Evolutionary conservation across 2,329 filamentous ascomycete genomes (phyloP), one percentile per base, ranked within the genome.

Genomic region (Ascochyta clinopodiicola): DNA sequence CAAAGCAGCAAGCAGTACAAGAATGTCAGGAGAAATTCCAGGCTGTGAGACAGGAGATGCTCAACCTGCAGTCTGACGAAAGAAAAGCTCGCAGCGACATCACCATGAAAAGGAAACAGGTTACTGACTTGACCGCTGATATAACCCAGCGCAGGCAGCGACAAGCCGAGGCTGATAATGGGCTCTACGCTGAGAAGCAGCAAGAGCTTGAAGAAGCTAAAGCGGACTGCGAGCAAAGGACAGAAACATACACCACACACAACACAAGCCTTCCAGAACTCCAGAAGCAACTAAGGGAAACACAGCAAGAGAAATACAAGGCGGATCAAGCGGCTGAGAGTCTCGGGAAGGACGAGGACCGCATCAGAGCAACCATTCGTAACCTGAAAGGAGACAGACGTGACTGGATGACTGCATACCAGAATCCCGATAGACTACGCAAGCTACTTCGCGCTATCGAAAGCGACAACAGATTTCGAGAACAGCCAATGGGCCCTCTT

Each of bases 401-500:
- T 1, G 82, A 86, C 44, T 82, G 82, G 44, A 84, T 85, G 39
- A 83, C 83, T 53, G 88, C 84, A 0, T 97, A 89, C 66, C 84
- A 87, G 37, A 72, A 75, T 1, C 56, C 63, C 9, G 83, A 82
- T 36, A 61, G 55, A 21, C 84, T 96, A 66, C 80, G 82, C 1
- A 76, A 80, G 2, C 82, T 97, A 3, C 76, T 96, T 6, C 80
- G 77, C 48, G 83, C 82, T n/a, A 90, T 98, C 57, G 81, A 86
- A 6, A 78, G 80, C n/a, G 91, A 96, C 53, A 74, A 60, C 2
- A 81, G 86, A 0, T 98, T 96, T 69, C 78, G 80, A 22, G 79
- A 84, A 38, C 88, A 84, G 59, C 95, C 95, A 2, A 80, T 98
- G 31, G 95, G 95, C 0, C 95, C 95, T 0, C 80, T 98, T 13